Percentiles rank a stretch among this genome's conserved stretches.
Evolutionary conservation across 2,329 filamentous ascomycete species (phyloP).

Genomic region (Xylariaceae sp.): DNA sequence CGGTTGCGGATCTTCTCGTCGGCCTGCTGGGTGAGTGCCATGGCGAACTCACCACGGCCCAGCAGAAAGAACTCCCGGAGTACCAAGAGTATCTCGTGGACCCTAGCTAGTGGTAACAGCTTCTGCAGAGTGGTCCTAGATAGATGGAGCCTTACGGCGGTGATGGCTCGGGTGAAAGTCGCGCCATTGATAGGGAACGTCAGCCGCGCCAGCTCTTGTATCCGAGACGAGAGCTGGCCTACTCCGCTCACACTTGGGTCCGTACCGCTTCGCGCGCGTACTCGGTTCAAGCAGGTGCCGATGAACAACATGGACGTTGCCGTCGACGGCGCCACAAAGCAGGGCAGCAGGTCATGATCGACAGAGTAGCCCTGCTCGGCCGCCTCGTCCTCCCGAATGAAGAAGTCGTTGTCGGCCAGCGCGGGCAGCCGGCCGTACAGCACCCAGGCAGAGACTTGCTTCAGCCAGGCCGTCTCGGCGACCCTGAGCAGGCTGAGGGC

Average conservation of each 20-base stretch:
- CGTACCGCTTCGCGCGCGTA: conserved; percentile 49
- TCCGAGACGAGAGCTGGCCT: conserved; percentile 58
- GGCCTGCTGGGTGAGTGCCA: conserved; percentile 77
- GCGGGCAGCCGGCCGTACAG: conserved; percentile 77
- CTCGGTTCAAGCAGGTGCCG: conserved; percentile 80
- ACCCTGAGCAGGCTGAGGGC: conserved; percentile 65
- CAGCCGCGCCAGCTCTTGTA: conserved; percentile 60
- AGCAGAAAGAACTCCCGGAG: conserved; percentile 83
- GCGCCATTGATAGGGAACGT: conserved; percentile 66
- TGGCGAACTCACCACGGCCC: conserved; percentile 82
- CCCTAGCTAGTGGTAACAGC: conserved; percentile 68
- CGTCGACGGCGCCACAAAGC: conserved; percentile 67
- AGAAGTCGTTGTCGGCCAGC: conserved; percentile 79
- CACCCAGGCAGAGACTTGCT: conserved; percentile 84
- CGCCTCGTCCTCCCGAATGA: conserved; percentile 52
- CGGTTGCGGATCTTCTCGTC: conserved; percentile 71
- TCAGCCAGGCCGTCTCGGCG: conserved; percentile 86
- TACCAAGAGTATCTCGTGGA: conserved; percentile 68
- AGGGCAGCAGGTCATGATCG: conserved; percentile 58
- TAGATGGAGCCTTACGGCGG: conserved; percentile 69
- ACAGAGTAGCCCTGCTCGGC: conserved; percentile 49
- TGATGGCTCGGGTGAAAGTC: conserved; percentile 63
- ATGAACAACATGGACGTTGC: conserved; percentile 84
- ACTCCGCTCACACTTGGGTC: conserved; percentile 42
- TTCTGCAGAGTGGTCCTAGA: conserved; percentile 79